Evolutionary conservation across 768 basidiomycete genomes (phyloP).

Genomic region (Pleurotus platypus): DNA sequence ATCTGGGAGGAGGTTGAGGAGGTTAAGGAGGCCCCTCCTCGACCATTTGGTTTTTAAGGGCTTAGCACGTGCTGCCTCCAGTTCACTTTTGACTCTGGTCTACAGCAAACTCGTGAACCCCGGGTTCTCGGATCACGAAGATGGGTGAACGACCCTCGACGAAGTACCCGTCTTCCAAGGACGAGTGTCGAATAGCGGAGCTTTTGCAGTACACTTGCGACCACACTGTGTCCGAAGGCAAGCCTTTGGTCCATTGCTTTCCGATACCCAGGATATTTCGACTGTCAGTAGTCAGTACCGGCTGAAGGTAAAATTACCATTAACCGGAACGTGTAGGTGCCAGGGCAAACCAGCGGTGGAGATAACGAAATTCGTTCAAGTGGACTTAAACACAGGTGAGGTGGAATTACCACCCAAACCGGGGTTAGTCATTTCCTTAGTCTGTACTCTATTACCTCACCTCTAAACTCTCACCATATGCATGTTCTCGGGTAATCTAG

Average conservation of each 20-base stretch:
- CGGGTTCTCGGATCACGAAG: slow-evolving; percentile 6
- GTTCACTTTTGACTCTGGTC: slow-evolving; percentile 5
- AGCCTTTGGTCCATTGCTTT: slow-evolving; percentile 49
- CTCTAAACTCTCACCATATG: not conserved
- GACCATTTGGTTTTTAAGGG: slow-evolving; percentile 4
- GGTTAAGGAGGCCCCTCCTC: slow-evolving; percentile 8
- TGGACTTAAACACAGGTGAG: slow-evolving; percentile 45
- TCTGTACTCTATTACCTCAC: not conserved
- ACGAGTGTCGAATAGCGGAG: slow-evolving; percentile 62
- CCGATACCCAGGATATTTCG: slow-evolving; percentile 74
- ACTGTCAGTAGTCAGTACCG: slow-evolving; percentile 42
- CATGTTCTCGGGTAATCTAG: slow-evolving; percentile 19
- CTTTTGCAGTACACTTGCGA: slow-evolving; percentile 71
- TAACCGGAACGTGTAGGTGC: slow-evolving; percentile 44
- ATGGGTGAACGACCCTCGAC: not conserved
- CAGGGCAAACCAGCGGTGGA: slow-evolving; percentile 63
- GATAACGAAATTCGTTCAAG: slow-evolving; percentile 53
- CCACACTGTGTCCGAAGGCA: slow-evolving; percentile 19
- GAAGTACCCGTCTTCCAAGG: not conserved
- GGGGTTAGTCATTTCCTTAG: slow-evolving; percentile 28
- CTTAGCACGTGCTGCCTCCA: slow-evolving; percentile 9
- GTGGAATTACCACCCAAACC: slow-evolving; percentile 43
- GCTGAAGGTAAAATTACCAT: not conserved
- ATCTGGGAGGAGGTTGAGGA: slow-evolving; percentile 14
- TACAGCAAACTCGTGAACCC: slow-evolving; percentile 2